Evolutionary conservation across 2,329 filamentous ascomycete species (phyloP).

Genomic region (Diaporthe australafricana): DNA sequence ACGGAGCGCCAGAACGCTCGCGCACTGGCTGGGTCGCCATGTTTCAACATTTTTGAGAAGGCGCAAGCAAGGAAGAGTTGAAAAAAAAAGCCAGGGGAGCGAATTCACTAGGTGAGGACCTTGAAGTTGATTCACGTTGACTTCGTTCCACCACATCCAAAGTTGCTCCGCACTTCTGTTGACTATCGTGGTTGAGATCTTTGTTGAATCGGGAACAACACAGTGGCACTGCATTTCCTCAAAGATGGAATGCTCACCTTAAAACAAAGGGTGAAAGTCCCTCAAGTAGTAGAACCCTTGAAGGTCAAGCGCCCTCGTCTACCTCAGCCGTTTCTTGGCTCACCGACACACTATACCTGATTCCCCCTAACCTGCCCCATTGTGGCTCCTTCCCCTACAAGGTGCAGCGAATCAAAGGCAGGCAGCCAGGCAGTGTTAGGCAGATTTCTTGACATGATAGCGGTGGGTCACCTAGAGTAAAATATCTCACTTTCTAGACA

Average conservation of each 20-base stretch:
- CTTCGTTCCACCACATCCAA: background rate
- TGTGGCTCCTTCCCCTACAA: background rate
- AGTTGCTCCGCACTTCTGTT: background rate
- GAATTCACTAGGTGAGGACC: background rate
- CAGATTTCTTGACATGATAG: background rate
- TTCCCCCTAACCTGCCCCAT: background rate
- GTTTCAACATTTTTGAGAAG: background rate
- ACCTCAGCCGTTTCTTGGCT: constrained; percentile 2
- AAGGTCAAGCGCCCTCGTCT: background rate
- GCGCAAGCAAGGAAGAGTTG: background rate
- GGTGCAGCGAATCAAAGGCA: background rate
- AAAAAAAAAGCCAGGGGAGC: background rate
- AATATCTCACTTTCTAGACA: background rate
- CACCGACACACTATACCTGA: background rate
- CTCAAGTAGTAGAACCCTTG: background rate
- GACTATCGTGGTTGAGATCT: background rate
- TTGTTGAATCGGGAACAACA: background rate
- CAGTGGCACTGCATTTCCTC: background rate
- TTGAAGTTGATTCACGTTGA: background rate
- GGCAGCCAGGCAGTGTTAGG: background rate
- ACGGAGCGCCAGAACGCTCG: background rate
- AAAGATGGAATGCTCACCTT: background rate
- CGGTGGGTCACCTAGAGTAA: background rate
- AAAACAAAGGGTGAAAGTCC: background rate
- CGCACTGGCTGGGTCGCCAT: background rate